phyloP scores from a whole-genome alignment of 2,329 filamentous ascomycete genomes.

The Sclerotinia glacialis region DNA sequence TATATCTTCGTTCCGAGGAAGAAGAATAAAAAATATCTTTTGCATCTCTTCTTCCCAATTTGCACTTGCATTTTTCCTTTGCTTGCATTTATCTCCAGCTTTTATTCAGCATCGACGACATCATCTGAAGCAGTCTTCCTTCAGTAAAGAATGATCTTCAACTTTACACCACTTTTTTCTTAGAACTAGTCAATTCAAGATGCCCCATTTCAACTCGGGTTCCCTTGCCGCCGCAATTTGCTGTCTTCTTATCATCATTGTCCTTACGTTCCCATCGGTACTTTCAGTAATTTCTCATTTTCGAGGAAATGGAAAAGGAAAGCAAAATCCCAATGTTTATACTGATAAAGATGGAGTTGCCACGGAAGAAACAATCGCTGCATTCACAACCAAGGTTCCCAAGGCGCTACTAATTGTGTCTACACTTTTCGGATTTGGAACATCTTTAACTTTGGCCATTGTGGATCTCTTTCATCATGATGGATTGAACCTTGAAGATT shows the following conservation, averaged over 20 bases:
- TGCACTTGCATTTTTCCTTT: not conserved
- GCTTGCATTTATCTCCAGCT: not conserved
- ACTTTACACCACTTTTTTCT: not conserved
- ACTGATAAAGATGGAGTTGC: conserved; percentile 68
- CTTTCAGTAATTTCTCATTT: conserved; percentile 40
- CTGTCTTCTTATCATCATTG: conserved; percentile 40
- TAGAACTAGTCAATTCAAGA: conserved; percentile 34
- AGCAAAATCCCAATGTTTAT: conserved; percentile 50
- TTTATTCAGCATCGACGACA: not conserved
- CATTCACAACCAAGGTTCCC: conserved; percentile 59
- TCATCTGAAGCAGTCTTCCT: not conserved
- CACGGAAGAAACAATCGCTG: conserved; percentile 58
- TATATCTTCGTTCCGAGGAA: not conserved
- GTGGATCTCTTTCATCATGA: conserved; percentile 47
- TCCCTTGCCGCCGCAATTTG: conserved; percentile 31
- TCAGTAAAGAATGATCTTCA: conserved; percentile 13
- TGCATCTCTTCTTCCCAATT: not conserved
- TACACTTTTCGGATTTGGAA: conserved; percentile 51
- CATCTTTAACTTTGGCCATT: conserved; percentile 57
- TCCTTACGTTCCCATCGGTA: conserved; percentile 44
- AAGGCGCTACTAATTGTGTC: conserved; percentile 55
- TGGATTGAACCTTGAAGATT: conserved; percentile 52
- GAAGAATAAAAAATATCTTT: not conserved
- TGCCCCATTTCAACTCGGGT: conserved; percentile 54
- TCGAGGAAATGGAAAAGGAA: conserved; percentile 32